Evolutionary conservation across 202 grass and related monocot genomes (phyloP), one percentile per base, ranked within the genome.

Genomic region (Elaeis oleifera): DNA sequence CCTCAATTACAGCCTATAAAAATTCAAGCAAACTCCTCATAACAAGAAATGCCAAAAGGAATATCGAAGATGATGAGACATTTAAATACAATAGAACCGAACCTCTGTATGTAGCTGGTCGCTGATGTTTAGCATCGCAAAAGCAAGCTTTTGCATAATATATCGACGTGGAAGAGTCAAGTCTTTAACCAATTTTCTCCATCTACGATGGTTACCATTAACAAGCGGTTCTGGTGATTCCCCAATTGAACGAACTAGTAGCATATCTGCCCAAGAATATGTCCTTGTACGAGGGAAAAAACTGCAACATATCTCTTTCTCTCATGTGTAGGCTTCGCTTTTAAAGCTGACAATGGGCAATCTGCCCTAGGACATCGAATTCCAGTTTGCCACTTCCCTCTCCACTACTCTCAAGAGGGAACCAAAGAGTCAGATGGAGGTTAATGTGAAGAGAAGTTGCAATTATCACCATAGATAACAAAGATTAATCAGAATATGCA

Each of bases 351-450:
- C 7, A 85, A 84, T 79, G 94, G 88, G 60, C 75, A 84, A 78
- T 99, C 94, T 56, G 63, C 80, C 62, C 69, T 83, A 79, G 80
- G 84, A 74, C 94, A 99, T 61, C 48, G 80, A 79, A 99, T 99
- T 68, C 88, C 88, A 70, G 85, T 86, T 88, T 92, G 94, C 94
- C 94, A 99, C 75, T 99, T 94, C 56, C 88, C 94, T 76, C 94
- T 92, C 88, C 94, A 94, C 94, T 99, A 71, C 59, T 79, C 73
- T 77, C 71, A 89, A 60, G 73, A 51, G 54, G 36, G 36, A 80
- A 75, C 56, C 22, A 57, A 51, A 55, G 71, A 51, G 18, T 65
- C 50, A 63, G 48, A 64, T 22, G 6, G 22, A 16, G 13, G 29
- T 17, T 54, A 63, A 4, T 19, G 18, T 49, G 58, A 54, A 50